Base-by-base conservation (phyloP, 192 early-diverging fungal species). In the Funneliformis mosseae region DNA sequence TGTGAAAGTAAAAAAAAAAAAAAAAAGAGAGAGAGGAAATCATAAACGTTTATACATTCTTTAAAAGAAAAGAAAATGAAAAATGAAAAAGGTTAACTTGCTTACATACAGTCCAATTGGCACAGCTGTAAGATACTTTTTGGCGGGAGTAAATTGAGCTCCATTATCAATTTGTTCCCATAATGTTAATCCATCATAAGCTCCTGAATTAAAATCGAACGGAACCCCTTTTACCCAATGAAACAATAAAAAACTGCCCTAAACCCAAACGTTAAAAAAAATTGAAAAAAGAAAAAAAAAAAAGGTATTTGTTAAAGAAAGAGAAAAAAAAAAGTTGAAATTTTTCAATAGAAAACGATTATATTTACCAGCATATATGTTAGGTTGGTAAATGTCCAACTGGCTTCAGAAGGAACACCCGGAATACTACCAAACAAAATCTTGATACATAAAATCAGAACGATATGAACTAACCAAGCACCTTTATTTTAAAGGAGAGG, bases 101-200 rank as follows among this genome's bases (percentile, higher is more conserved):
- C 68, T 70, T 70, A 93, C 94, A 89, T 93, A 98, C 96, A 99
- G 85, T 78, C 92, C 84, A 67, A 98, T 95, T 12, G 98, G 98
- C 23, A 97, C 91, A n/a, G 93, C 93, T 21, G 96, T 98, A 60
- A 98, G 86, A 83, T 96, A 99, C 84, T 99, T 99, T 84, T 96
- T 96, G 78, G 97, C 94, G n/a, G 97, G 95, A 41, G 98, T 99
- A 84, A 98, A 98, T 81, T 98, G 95, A 67, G 93, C 94, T 46
- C 97, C 97, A 78, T 96, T 93, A 88, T 99, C 98, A 83, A 99
- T 97, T 88, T 99, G 98, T 85, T 99, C 97, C 98, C 98, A 99
- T 62, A 99, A 89, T 23, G 97, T 99, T 59, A 97, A 84, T 70
- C 93, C 94, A 82, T 96, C 94, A 76, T 94, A 97, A 5, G 95